Evolutionary conservation across 2,329 filamentous ascomycete genomes (phyloP).

Genomic region (Arachnopeziza araneosa): DNA sequence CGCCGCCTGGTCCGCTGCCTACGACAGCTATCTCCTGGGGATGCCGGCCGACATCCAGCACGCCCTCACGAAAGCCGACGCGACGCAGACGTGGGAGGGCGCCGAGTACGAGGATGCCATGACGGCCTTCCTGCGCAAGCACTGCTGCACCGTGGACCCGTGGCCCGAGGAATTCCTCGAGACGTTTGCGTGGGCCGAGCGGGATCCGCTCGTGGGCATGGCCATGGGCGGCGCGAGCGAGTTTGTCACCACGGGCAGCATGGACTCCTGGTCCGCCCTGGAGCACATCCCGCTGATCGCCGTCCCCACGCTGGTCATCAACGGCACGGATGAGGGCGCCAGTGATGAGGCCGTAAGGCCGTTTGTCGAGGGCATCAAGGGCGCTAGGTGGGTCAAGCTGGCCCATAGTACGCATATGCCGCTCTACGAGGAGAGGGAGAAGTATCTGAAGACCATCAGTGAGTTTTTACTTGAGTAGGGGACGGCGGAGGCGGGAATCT

Average conservation of each 20-base stretch:
- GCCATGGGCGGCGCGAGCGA: conserved; percentile 26
- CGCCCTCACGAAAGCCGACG: conserved; percentile 14
- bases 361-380: conserved; percentile 32
- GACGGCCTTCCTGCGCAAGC: conserved; percentile 4
- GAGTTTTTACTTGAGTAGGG: conserved; percentile 16
- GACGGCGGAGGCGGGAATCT: conserved; percentile 17
- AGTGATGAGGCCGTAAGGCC: conserved; percentile 29
- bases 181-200: conserved; percentile 15
- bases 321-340: conserved; percentile 34
- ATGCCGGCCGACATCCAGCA: conserved; percentile 22
- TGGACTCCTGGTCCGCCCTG: conserved; percentile 34
- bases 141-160: conserved; percentile 1
- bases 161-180: conserved; percentile 11
- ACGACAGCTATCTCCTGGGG: conserved; percentile 13
- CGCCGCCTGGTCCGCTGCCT: conserved; percentile 20
- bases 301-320: conserved; percentile 35
- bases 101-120: conserved; percentile 7
- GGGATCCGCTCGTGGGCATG: conserved; percentile 25
- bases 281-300: conserved; percentile 32
- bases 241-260: conserved; percentile 33
- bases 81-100: background rate
- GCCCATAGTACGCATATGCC: conserved; percentile 23
- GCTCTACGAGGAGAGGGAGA: conserved; percentile 34
- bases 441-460: conserved; percentile 30
- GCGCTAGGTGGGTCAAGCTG: conserved; percentile 35